A percentile compares a stretch with the other conserved stretches of the same genome.
Evolutionary conservation across 1,284 basidiomycete genomes (phyloP).

Genomic region (Sporisorium iseilematis-ciliati): DNA sequence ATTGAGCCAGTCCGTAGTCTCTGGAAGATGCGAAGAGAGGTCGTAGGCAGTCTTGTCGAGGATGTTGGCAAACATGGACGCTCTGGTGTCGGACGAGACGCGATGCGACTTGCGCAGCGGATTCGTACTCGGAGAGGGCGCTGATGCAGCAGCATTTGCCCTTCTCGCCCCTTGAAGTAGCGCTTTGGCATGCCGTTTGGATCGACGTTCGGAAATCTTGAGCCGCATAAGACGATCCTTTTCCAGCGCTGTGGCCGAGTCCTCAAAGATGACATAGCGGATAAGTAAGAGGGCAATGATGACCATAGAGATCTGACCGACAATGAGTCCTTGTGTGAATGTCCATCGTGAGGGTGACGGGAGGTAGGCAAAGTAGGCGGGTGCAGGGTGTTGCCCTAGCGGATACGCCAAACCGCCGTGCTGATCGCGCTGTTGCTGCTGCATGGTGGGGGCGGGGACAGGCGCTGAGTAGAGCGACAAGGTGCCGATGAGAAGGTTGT

Average conservation of each 20-base stretch:
- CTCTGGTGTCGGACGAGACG: slow-evolving; percentile 33
- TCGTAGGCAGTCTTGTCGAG: slow-evolving; percentile 73
- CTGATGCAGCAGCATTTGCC: slow-evolving; percentile 2
- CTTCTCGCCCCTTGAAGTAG: slow-evolving; percentile 29
- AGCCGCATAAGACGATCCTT: slow-evolving; percentile 52
- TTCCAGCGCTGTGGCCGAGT: slow-evolving; percentile 56
- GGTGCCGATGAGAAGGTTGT: neutral
- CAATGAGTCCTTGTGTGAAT: slow-evolving; percentile 74
- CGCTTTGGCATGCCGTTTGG: slow-evolving; percentile 47
- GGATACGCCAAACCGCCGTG: slow-evolving; percentile 22
- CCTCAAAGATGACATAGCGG: slow-evolving; percentile 74
- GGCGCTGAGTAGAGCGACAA: too few species aligned
- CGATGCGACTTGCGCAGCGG: slow-evolving; percentile 24
- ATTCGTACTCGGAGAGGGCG: slow-evolving; percentile 7
- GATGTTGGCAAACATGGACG: slow-evolving; percentile 56
- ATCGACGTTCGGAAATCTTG: slow-evolving; percentile 45
- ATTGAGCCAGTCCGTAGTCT: slow-evolving; percentile 75
- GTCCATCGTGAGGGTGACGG: slow-evolving; percentile 60
- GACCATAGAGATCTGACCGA: slow-evolving; percentile 73
- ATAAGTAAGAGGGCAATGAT: slow-evolving; percentile 63
- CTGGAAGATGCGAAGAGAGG: slow-evolving; percentile 73
- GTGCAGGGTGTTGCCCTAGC: slow-evolving; percentile 14
- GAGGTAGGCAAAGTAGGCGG: slow-evolving; percentile 29
- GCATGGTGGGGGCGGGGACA: slow-evolving; percentile 9
- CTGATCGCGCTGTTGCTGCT: slow-evolving; percentile 9